Conservation (phyloP, 352 stramenopile species). For the Peronospora farinosa region DNA sequence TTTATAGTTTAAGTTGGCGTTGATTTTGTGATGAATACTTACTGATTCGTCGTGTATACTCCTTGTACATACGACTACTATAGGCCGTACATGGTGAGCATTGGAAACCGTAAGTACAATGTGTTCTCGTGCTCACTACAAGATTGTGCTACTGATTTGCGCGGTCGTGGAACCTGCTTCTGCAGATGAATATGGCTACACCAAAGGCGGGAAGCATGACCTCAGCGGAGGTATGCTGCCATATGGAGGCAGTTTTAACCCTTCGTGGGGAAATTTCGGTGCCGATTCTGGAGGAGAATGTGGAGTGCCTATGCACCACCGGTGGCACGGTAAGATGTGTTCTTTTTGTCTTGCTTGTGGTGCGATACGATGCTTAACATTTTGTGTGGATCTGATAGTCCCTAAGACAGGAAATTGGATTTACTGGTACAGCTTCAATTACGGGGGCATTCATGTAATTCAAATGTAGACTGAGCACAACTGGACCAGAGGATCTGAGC, state of each 20-base stretch:
- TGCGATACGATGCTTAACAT: slow-evolving; percentile 1
- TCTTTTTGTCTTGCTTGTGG: background rate
- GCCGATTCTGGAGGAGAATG: slow-evolving; percentile 61
- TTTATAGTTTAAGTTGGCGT: background rate
- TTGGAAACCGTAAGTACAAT: slow-evolving; percentile 61
- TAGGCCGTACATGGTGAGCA: slow-evolving; percentile 72
- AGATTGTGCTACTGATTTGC: background rate
- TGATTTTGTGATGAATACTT: background rate
- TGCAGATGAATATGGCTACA: slow-evolving; percentile 72
- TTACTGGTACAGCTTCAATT: slow-evolving; percentile 90
- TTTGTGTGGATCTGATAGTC: slow-evolving; percentile 24
- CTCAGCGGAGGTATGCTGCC: slow-evolving; percentile 40
- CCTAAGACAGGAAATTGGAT: slow-evolving; percentile 58
- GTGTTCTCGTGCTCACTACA: background rate
- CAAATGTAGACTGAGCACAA: slow-evolving; percentile 90
- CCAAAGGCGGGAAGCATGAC: slow-evolving; percentile 42
- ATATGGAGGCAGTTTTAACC: slow-evolving; percentile 49
- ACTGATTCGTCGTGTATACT: background rate
- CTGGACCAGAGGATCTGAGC: slow-evolving; percentile 70
- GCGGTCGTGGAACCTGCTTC: background rate
- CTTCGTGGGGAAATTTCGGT: slow-evolving; percentile 60
- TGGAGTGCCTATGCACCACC: slow-evolving; percentile 57
- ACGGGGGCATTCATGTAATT: slow-evolving; percentile 82
- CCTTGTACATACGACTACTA: slow-evolving; percentile 1
- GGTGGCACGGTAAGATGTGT: slow-evolving; percentile 49